Percentiles rank a stretch among this genome's conserved stretches.
phyloP scores from a whole-genome alignment of 2,329 filamentous ascomycete species.

The Aschersonia sp. region DNA sequence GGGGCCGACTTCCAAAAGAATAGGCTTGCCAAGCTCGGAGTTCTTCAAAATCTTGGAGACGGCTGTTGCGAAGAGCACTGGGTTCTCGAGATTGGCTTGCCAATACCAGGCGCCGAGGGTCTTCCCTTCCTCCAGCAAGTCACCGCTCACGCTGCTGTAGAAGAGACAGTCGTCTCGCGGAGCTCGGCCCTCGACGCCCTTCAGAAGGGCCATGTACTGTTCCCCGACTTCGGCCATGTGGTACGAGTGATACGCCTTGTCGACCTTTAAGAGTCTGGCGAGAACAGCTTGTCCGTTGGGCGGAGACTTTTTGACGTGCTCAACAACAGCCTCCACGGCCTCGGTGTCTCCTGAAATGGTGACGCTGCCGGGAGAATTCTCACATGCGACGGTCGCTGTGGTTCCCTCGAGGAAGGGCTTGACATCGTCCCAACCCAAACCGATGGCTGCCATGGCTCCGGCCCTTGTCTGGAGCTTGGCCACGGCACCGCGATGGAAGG shows the following conservation, averaged over 20 bases:
- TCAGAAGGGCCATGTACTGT: not conserved
- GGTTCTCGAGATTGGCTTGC: slow-evolving; percentile 4
- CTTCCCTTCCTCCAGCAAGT: not conserved
- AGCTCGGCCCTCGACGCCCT: not conserved
- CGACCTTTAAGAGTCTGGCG: slow-evolving; percentile 16
- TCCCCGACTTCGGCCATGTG: slow-evolving; percentile 14
- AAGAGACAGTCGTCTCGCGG: not conserved
- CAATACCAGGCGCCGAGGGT: slow-evolving; percentile 2
- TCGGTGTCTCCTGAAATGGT: slow-evolving; percentile 17
- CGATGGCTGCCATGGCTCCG: slow-evolving; percentile 11
- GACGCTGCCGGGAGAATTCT: slow-evolving; percentile 9
- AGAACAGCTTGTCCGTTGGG: slow-evolving; percentile 10
- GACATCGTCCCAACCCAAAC: slow-evolving; percentile 4
- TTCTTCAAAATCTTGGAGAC: not conserved
- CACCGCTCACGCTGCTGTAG: not conserved
- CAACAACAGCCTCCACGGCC: slow-evolving; percentile 11
- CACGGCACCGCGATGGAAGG: slow-evolving; percentile 3
- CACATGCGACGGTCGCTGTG: slow-evolving; percentile 10
- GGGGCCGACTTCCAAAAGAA: slow-evolving; percentile 17
- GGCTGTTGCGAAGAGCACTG: slow-evolving; percentile 12
- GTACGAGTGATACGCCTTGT: slow-evolving; percentile 25
- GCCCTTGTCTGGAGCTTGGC: not conserved
- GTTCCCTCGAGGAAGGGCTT: slow-evolving; percentile 9
- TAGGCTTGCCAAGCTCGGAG: slow-evolving; percentile 5
- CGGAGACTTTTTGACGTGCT: slow-evolving; percentile 7